Conservation (phyloP, 768 basidiomycete genomes). For the Clavaria fumosa region DNA sequence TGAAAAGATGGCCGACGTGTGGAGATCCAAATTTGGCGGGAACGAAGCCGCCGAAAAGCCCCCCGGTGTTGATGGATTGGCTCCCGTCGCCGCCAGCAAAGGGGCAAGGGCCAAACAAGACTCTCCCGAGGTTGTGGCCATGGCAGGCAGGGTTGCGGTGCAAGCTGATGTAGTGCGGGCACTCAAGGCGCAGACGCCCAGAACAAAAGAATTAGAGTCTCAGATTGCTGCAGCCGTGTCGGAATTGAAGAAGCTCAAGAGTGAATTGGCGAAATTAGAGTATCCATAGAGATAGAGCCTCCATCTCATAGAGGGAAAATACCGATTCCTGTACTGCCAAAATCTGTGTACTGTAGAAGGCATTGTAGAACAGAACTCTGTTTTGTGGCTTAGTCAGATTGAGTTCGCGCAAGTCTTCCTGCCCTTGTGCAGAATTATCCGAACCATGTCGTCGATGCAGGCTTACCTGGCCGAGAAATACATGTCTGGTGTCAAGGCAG, state of each 20-base stretch:
- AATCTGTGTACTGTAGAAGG: too few relatives aligned
- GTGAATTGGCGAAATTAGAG: constrained; percentile 22
- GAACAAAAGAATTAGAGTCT: constrained; percentile 43
- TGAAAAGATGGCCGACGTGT: constrained; percentile 73
- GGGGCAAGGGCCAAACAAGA: constrained; percentile 23
- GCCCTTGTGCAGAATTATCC: too few relatives aligned
- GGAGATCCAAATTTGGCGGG: constrained; percentile 72
- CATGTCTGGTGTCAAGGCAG: constrained; percentile 94
- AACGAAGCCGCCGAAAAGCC: constrained; percentile 27
- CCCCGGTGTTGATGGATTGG: constrained; percentile 39
- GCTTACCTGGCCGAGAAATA: constrained; percentile 83
- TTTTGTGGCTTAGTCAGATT: too few relatives aligned
- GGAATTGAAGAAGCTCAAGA: constrained; percentile 50
- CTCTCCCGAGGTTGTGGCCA: constrained; percentile 51
- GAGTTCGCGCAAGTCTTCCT: too few relatives aligned
- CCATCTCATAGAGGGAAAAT: not conserved
- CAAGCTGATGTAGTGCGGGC: constrained; percentile 64
- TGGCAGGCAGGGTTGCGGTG: constrained; percentile 59
- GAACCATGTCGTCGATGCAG: constrained; percentile 45
- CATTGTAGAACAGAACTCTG: too few relatives aligned
- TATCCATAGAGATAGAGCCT: not conserved
- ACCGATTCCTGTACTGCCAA: too few relatives aligned
- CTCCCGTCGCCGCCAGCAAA: constrained; percentile 34
- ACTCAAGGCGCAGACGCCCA: constrained; percentile 50
- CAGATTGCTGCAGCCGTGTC: constrained; percentile 47